phyloP scores from a whole-genome alignment of 169 alveolate genomes.

The Plasmodium inui region DNA sequence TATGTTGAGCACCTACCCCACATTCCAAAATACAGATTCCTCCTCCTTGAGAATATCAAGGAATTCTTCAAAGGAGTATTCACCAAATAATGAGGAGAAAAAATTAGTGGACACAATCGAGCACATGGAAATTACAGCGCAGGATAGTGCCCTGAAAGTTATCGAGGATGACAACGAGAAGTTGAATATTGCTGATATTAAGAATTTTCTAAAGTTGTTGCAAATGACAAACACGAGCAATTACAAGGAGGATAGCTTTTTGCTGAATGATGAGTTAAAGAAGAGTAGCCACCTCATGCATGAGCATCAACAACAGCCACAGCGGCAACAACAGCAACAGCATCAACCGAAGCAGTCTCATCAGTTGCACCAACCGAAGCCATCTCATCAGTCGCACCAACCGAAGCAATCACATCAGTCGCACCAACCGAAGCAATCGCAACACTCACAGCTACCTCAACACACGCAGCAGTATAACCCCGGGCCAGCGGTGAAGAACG shows the following conservation, averaged over 20 bases:
- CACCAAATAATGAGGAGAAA: slow-evolving; percentile 12
- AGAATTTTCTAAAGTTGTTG: slow-evolving; percentile 43
- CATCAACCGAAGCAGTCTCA: background rate
- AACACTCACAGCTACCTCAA: background rate
- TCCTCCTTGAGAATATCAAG: slow-evolving; percentile 59
- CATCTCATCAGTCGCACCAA: background rate
- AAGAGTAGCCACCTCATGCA: background rate
- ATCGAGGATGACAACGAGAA: slow-evolving; percentile 68
- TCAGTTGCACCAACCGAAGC: background rate
- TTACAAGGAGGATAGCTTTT: slow-evolving; percentile 40
- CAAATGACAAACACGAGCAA: slow-evolving; percentile 19
- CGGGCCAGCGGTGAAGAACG: background rate
- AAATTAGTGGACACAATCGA: slow-evolving; percentile 49
- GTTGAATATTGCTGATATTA: slow-evolving; percentile 63
- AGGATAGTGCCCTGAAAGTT: slow-evolving; percentile 65
- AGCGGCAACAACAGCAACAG: background rate
- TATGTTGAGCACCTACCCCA: background rate
- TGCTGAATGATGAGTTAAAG: slow-evolving; percentile 21
- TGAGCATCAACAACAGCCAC: background rate
- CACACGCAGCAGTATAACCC: slow-evolving; percentile 9
- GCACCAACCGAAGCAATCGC: background rate
- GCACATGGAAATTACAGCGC: slow-evolving; percentile 70
- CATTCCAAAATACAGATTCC: slow-evolving; percentile 19
- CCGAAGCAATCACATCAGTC: background rate
- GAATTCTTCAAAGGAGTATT: slow-evolving; percentile 54